Base-by-base conservation (phyloP, 192 early-diverging fungal species). In the Coemansia sp. region DNA sequence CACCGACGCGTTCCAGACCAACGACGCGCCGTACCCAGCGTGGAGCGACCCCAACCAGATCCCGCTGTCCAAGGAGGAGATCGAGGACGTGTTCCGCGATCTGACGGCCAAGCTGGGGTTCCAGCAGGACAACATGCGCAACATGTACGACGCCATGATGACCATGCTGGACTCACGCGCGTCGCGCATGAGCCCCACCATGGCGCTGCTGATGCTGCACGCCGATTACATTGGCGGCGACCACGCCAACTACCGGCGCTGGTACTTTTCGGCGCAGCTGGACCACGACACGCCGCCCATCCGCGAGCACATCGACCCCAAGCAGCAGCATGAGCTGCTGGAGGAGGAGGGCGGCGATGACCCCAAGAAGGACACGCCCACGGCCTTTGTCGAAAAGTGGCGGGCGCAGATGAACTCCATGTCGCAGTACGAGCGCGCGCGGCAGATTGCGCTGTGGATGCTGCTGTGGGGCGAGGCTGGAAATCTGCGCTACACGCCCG, bases 381-480 rank as follows among this genome's bases (percentile, higher is more conserved):
- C 79, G 3, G 85, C 76, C 5, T 84, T 86, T 74, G 79, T 80
- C n/a, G 87, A 88, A 63, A 81, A 83, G 71, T 94, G 92, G 92
- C 86, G 86, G 43, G 67, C 82, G 28, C 84, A 78, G 53, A 94
- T 94, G 92, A 86, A 88, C 69, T 52, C 80, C 17, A 83, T 94
- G 80, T 88, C 89, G 47, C 89, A 91, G 70, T 85, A 85, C 61
- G 89, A 91, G 58, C 87, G 89, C 35, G 82, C 89, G 11, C 85
- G 88, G 9, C 91, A 94, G 66, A 68, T 93, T 2, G 91, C 89
- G 1, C 85, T 93, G 32, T 93, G 89, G 76, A 77, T 93, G 62
- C 75, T 92, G 26, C 59, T 95, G 11, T 95, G 93, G 93, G 91
- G 91, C 33, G 93, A 95, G 69, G 91, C 88, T 1, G 86, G 91